Base-by-base conservation (phyloP, 345 rosid genomes). In the Balakata baccata region DNA sequence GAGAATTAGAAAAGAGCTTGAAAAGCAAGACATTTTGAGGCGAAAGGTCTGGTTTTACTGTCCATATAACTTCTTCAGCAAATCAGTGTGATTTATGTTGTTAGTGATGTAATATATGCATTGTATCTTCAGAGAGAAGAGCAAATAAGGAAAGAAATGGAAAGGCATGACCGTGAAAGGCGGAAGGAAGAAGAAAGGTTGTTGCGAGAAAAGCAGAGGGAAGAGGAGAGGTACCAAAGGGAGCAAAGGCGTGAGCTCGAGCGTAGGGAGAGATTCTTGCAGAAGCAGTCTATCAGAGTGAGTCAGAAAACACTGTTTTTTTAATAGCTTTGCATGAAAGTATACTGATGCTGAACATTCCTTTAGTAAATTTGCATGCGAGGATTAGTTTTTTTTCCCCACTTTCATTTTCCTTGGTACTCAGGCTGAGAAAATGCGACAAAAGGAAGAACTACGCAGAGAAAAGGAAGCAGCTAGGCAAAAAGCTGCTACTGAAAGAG, bases 101-200 rank as follows among this genome's bases (percentile, higher is more conserved):
- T 77, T 51, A 14, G 47, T 68, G 1, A 50, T 61, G 57, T 34
- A 52, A 51, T 14, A 68, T 38, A 65, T 72, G 18, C 51, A 63
- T 79, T 75, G 43, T 16, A 29, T 80, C 7, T 81, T 77, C 53
- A 91, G 97, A 86, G 88, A 80, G 96, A 94, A 66, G 94, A 91
- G 81, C 96, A 90, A 83, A 74, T 86, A 41, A 90, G 84, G 77
- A 93, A 90, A 82, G 98, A 91, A 77, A 86, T 89, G 86, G 97
- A 91, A 78, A 91, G 92, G 84, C 89, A 79, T 60, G 92, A 94
- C 71, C 96, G 98, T 79, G 97, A 94, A 82, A 91, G 94, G 81
- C 87, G 89, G 58, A 94, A 86, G 81, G 98, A 91, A 77, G 97
- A 94, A 81, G 98, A 94, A 81, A 85, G 93, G 77, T 82, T 94